These are phyloP conservation scores for Solidago caesia DNA, from an alignment of 129 eudicot genomes.

Conservation along the genomic window DNA sequence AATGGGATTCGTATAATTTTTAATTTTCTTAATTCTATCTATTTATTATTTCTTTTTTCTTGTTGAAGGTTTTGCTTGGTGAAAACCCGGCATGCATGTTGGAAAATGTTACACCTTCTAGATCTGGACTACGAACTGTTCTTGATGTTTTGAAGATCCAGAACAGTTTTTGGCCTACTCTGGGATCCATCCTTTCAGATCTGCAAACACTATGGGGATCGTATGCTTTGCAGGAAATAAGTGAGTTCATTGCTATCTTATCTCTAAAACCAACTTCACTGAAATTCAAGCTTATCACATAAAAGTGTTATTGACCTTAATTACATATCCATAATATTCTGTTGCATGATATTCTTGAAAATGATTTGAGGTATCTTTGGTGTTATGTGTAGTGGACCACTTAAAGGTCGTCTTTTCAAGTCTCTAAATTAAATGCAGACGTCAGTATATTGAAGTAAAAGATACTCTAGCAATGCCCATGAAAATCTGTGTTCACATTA, in stretches of 20 bases:
- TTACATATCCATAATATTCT: slow-evolving; percentile 15
- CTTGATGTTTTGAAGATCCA: slow-evolving; percentile 76
- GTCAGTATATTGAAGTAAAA: slow-evolving; percentile 4
- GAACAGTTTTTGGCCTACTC: slow-evolving; percentile 64
- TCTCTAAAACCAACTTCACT: slow-evolving; percentile 1
- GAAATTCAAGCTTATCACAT: slow-evolving; percentile 8
- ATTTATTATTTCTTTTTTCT: not conserved
- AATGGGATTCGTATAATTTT: not conserved
- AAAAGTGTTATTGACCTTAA: slow-evolving; percentile 22
- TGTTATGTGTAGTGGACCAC: slow-evolving; percentile 33
- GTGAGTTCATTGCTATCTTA: slow-evolving; percentile 54
- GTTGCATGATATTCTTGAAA: slow-evolving; percentile 32
- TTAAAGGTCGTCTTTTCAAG: slow-evolving; percentile 19
- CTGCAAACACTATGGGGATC: slow-evolving; percentile 65
- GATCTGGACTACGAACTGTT: slow-evolving; percentile 68
- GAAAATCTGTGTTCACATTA: slow-evolving; percentile 16
- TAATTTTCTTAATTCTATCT: not conserved
- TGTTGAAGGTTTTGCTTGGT: slow-evolving; percentile 82
- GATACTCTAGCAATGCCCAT: slow-evolving; percentile 12
- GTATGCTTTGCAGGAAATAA: slow-evolving; percentile 43
- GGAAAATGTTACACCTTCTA: slow-evolving; percentile 56
- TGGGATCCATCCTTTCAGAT: slow-evolving; percentile 47
- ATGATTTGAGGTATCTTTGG: slow-evolving; percentile 33
- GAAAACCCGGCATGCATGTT: slow-evolving; percentile 46
- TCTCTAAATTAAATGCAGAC: not conserved